Evolutionary conservation across 305 asterid species (phyloP).

Genomic region (Rubia occidens): DNA sequence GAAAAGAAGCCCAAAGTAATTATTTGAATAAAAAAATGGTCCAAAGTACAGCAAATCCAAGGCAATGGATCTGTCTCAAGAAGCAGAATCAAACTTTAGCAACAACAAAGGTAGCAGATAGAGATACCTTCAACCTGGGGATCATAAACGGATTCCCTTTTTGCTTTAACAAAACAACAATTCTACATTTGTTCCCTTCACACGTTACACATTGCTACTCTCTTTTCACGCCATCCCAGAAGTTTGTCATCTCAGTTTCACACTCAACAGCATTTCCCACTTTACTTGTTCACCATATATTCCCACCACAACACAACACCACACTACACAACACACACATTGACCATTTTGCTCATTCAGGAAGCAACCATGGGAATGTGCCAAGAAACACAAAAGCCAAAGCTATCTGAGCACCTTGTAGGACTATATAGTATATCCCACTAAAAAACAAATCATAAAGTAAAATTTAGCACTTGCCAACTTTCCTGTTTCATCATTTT

Average conservation of each 20-base stretch:
- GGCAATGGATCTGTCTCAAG: slow-evolving; percentile 1
- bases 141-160: slow-evolving; percentile 15
- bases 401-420: not conserved
- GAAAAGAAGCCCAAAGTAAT: not conserved
- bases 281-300: not conserved
- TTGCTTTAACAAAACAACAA: slow-evolving; percentile 15
- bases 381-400: not conserved
- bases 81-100: not conserved
- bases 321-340: not conserved
- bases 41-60: slow-evolving; percentile 1
- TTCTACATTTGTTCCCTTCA: slow-evolving; percentile 15
- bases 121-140: slow-evolving; percentile 24
- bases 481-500: not conserved
- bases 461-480: no score
- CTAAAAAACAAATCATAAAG: not conserved
- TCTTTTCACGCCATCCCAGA: no score
- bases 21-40: not conserved
- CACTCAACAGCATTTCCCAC: no score
- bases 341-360: slow-evolving; percentile 8
- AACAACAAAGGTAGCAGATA: slow-evolving; percentile 15
- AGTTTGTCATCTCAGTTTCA: no score
- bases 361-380: slow-evolving; percentile 11
- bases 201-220: slow-evolving; percentile 15
- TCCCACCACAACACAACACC: not conserved
- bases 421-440: not conserved